phyloP scores from a whole-genome alignment of 768 basidiomycete genomes.

The Mycena rebaudengoi region DNA sequence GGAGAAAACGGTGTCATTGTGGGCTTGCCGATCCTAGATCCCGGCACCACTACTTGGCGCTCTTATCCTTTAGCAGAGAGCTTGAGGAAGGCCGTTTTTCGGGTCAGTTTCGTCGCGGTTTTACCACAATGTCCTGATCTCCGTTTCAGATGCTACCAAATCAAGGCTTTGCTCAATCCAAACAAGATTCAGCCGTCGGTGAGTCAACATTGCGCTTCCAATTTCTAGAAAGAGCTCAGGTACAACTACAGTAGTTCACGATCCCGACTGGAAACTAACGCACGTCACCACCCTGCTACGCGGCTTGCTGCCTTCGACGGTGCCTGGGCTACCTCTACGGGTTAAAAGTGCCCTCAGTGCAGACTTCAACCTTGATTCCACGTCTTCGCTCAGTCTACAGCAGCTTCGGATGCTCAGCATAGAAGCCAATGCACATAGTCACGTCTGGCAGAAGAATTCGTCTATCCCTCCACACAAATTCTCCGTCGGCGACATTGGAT shows the following conservation, averaged over 20 bases:
- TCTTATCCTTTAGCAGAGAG: slow-evolving; percentile 55
- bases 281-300: too few relatives aligned
- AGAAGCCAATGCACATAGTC: slow-evolving; percentile 42
- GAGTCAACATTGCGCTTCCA: slow-evolving; percentile 34
- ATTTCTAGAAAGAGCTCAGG: slow-evolving; percentile 4
- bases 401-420: slow-evolving; percentile 49
- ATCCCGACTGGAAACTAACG: slow-evolving; percentile 41
- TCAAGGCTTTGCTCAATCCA: slow-evolving; percentile 39
- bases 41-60: slow-evolving; percentile 43
- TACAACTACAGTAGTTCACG: slow-evolving; percentile 32
- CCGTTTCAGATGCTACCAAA: slow-evolving; percentile 52
- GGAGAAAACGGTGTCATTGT: slow-evolving; percentile 50
- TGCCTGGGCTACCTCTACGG: slow-evolving; percentile 38
- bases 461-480: slow-evolving; percentile 50
- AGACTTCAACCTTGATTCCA: slow-evolving; percentile 45
- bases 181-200: slow-evolving; percentile 22
- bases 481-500: slow-evolving; percentile 54
- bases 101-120: slow-evolving; percentile 43
- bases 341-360: slow-evolving; percentile 39
- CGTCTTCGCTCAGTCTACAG: slow-evolving; percentile 41
- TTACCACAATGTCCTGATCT: not conserved
- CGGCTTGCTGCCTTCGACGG: slow-evolving; percentile 43
- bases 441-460: slow-evolving; percentile 49
- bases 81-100: slow-evolving; percentile 44
- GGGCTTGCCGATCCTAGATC: slow-evolving; percentile 51